phyloP scores from a whole-genome alignment of 176 grass and related monocot genomes.

The Rhynchospora breviuscula region DNA sequence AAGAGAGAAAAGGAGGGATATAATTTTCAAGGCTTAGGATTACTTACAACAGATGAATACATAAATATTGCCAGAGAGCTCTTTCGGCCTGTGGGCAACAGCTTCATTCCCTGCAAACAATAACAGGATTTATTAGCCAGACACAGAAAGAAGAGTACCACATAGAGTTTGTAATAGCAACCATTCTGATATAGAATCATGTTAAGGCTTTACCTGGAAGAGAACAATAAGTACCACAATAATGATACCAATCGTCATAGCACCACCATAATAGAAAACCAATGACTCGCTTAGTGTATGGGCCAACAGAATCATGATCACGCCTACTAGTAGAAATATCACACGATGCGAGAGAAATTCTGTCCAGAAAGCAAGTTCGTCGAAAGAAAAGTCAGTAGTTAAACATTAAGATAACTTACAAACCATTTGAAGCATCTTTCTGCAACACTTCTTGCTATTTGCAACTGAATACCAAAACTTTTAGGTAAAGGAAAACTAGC shows the following conservation, averaged over 20 bases:
- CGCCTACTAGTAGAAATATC: conserved; percentile 74
- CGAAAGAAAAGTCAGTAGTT: background rate
- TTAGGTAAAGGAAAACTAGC: background rate
- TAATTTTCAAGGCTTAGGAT: conserved; percentile 10
- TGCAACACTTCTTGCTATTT: background rate
- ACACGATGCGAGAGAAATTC: conserved; percentile 68
- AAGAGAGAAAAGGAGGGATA: conserved; percentile 10
- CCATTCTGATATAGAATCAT: conserved; percentile 16
- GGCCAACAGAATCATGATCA: conserved; percentile 62
- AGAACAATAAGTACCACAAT: conserved; percentile 78
- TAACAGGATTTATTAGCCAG: background rate
- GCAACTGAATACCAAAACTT: background rate
- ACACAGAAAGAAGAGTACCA: background rate
- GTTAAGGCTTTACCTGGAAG: conserved; percentile 58
- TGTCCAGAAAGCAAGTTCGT: conserved; percentile 24
- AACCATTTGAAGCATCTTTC: background rate
- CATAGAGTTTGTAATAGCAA: background rate
- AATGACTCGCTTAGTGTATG: conserved; percentile 59
- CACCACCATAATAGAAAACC: conserved; percentile 92
- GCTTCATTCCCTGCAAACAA: conserved; percentile 73
- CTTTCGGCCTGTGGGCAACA: conserved; percentile 73
- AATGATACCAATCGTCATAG: conserved; percentile 84
- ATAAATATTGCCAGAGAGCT: conserved; percentile 78
- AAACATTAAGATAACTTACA: background rate
- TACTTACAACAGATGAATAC: conserved; percentile 88